These are phyloP conservation scores for Penicillium sp. DNA, from an alignment of 2,329 filamentous ascomycete species.

Conservation along the genomic window DNA sequence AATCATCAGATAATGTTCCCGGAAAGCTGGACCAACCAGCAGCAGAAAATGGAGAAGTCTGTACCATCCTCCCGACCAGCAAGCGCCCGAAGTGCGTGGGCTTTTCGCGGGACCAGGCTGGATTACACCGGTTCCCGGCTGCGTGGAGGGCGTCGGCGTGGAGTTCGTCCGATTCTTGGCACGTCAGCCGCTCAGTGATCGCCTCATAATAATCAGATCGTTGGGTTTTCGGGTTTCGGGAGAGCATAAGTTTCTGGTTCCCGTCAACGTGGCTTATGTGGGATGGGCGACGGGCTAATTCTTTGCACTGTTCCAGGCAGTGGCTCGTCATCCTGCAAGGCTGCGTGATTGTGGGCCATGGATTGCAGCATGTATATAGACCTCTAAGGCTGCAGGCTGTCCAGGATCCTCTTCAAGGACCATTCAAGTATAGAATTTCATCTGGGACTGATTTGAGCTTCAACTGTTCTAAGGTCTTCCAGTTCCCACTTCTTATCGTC, in stretches of 20 bases:
- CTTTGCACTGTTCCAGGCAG: constrained; percentile 10
- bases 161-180: constrained; percentile 22
- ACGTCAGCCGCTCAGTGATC: background rate
- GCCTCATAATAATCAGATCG: background rate
- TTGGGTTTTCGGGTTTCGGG: background rate
- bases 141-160: constrained; percentile 11
- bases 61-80: background rate
- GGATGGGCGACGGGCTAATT: constrained; percentile 4
- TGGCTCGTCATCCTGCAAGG: background rate
- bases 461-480: background rate
- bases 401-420: background rate
- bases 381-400: background rate
- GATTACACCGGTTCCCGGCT: constrained; percentile 13
- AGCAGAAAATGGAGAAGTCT: background rate
- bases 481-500: background rate
- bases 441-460: background rate
- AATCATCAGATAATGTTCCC: background rate
- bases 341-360: background rate
- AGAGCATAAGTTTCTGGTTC: background rate
- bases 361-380: background rate
- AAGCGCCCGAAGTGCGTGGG: background rate
- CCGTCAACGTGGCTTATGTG: background rate
- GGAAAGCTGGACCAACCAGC: background rate
- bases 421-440: background rate
- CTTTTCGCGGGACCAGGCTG: background rate